Percentiles rank a stretch among this genome's conserved stretches.
Conservation (phyloP, 1,139 yeast species). For the Saccharomyces hybrid region DNA sequence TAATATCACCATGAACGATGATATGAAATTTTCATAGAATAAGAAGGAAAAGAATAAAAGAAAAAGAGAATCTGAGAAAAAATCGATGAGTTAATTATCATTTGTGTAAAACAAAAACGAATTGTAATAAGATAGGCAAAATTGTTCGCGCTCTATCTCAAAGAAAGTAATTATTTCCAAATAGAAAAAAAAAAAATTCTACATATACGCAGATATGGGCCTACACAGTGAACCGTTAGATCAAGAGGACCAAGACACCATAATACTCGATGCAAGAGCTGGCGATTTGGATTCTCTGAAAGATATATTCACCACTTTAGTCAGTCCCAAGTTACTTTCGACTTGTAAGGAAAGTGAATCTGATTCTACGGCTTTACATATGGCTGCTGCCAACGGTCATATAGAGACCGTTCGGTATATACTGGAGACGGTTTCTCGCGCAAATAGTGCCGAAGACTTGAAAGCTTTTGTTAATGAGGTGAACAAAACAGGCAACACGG, state of each 20-base stretch:
- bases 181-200: background rate
- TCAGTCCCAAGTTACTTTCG: conserved; percentile 41
- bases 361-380: conserved; percentile 72
- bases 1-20: background rate
- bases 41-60: background rate
- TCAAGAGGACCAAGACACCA: conserved; percentile 75
- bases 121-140: background rate
- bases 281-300: conserved; percentile 74
- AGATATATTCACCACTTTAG: conserved; percentile 57
- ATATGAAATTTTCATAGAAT: background rate
- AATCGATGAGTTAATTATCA: background rate
- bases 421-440: conserved; percentile 38
- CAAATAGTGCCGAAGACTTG: conserved; percentile 36
- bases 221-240: conserved; percentile 28
- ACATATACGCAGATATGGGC: conserved; percentile 27
- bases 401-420: conserved; percentile 56
- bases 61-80: background rate
- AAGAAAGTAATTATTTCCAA: background rate
- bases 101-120: background rate
- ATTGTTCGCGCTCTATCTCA: background rate
- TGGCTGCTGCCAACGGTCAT: conserved; percentile 95
- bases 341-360: conserved; percentile 47
- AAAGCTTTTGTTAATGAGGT: conserved; percentile 43
- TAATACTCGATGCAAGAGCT: conserved; percentile 73
- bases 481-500: conserved; percentile 83